phyloP scores from a whole-genome alignment of 768 basidiomycete genomes.

The Psilocybe azurescens region DNA sequence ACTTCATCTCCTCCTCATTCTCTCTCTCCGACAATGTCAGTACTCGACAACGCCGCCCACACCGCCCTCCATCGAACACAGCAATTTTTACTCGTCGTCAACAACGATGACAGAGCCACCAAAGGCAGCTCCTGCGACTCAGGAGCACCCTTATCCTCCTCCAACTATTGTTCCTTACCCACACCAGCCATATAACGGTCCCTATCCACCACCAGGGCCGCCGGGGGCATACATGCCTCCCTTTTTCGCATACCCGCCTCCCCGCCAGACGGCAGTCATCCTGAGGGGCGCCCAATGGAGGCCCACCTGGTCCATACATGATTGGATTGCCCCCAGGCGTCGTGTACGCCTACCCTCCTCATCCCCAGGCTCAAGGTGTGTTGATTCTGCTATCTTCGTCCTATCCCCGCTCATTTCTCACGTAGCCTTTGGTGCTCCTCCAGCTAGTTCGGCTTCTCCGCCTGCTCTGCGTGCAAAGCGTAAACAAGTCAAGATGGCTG shows the following conservation, averaged over 20 bases:
- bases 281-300: constrained; percentile 38
- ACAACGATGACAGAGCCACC: constrained; percentile 40
- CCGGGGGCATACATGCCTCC: constrained; percentile 44
- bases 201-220: constrained; percentile 37
- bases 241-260: constrained; percentile 48
- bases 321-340: constrained; percentile 46
- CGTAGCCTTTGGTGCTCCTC: constrained; percentile 30
- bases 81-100: not conserved
- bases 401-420: constrained; percentile 22
- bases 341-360: constrained; percentile 48
- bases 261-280: constrained; percentile 39
- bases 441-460: constrained; percentile 30
- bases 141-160: constrained; percentile 39
- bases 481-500: constrained; percentile 88
- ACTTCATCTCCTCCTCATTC: constrained; percentile 13
- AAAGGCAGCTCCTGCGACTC: constrained; percentile 31
- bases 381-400: constrained; percentile 11
- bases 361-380: constrained; percentile 44
- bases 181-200: constrained; percentile 36
- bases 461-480: constrained; percentile 65
- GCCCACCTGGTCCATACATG: constrained; percentile 44
- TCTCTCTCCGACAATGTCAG: constrained; percentile 14
- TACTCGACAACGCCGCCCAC: not conserved
- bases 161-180: constrained; percentile 37
- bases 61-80: not conserved